Base-by-base conservation (phyloP, 495 filamentous ascomycete genomes). In the Hyaloscypha variabilis region DNA sequence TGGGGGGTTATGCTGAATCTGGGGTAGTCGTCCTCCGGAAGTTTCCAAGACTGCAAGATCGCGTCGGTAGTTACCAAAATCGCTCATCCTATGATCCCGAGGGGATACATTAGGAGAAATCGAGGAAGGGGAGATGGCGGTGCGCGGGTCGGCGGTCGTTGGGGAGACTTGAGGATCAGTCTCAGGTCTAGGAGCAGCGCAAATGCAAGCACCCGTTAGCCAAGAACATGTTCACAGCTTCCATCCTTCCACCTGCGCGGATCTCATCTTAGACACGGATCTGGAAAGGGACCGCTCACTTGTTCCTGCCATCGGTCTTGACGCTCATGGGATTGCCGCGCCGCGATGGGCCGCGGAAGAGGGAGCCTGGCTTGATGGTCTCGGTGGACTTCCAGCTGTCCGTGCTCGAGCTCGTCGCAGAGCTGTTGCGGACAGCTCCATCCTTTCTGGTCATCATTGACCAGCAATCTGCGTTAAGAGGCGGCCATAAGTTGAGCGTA, bases 31-130 rank as follows among this genome's bases (percentile, higher is more conserved):
- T 60, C 78, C 81, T 69, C 79, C 82, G 61, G 82, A 79, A 49
- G 84, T 85, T 58, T 90, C 87, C 55, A 91, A 77, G 26, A 88
- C 86, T 55, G 87, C 83, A n/a, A 91, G 83, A 63, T 91, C 88
- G 73, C 88, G 87, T 66, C 88, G 86, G 70, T 92, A 87, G 71
- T 87, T 85, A 69, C 79, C 78, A 64, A 90, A 80, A 62, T 87
- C 84, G 72, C 75, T 82, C 79, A 83, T 77, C 58, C 81, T 74
- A 70, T 75, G 76, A 58, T 75, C 81, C 72, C 80, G 79, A 26
- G 78, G 74, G 62, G 83, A 79, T 59, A 75, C 73, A 69, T 76
- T 81, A 58, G 81, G 78, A 62, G 78, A 72, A 52, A 73, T 77
- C 53, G 81, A 81, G 52, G 81, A 73, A 14, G 82, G 79, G 17